Evolutionary conservation across 805 yeast species (phyloP), one percentile per base, ranked within the genome.

Genomic region (Monosporozyma unispora): DNA sequence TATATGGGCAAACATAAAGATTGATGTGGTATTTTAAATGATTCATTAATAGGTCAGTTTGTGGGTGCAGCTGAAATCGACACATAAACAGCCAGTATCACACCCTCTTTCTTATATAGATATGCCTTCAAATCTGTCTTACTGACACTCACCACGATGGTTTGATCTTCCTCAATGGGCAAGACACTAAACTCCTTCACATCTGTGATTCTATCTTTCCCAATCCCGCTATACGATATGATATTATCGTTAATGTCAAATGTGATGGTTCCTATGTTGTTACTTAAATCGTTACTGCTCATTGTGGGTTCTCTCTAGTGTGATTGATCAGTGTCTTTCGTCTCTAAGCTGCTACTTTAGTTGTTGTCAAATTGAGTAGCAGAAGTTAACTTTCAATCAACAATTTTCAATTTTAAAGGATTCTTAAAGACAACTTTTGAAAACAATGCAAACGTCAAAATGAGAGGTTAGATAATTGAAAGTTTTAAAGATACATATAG

Each of bases 171-270:
- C 47, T 62, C 63, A 21, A 64, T 45, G 16, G 57, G 54, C 25
- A 57, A 50, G 27, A 54, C 54, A 14, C 57, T 52, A 14, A 66
- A 48, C 11, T 56, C 54, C 4, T 49, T 51, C 22, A 65, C 57
- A 38, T 65, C 68, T 21, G 49, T 54, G 21, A 55, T 45, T 33
- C 66, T 55, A 10, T 56, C 56, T 29, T 60, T 56, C 2, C 67
- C 69, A 11, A 64, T 51, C 3, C 69, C 70, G 3, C 63, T 57
- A 3, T 57, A 57, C 43, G 62, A 60, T 14, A 66, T 56, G 16
- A 66, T 48, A 42, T 65, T 63, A 28, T 57, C 57, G 46, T 63
- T 59, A 27, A 57, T 58, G 48, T 66, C 70, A 48, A 64, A 64
- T 3, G 62, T 53, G 35, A 66, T 45, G 23, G 63, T 57, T 2